These are phyloP conservation scores for Termitomyces eurrhizus DNA, from an alignment of 768 basidiomycete genomes.

Conservation along the genomic window DNA sequence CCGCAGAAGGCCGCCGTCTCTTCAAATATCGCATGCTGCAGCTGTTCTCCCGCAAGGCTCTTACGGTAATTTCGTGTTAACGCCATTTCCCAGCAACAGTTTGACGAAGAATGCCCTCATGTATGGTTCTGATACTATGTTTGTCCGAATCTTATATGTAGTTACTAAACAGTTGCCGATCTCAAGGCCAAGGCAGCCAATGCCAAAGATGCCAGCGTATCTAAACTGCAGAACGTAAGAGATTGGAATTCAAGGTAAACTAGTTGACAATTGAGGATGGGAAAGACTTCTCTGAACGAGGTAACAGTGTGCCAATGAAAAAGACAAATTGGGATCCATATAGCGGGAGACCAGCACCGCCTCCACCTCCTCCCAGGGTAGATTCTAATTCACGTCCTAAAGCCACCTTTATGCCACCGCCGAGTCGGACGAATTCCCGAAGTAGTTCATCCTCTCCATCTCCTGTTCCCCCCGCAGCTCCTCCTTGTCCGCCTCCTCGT, in stretches of 20 bases:
- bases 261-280: background rate
- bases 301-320: conserved; percentile 47
- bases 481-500: conserved; percentile 18
- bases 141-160: conserved; percentile 5
- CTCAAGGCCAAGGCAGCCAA: conserved; percentile 61
- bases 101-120: conserved; percentile 25
- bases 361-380: conserved; percentile 41
- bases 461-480: conserved; percentile 7
- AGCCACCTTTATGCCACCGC: conserved; percentile 19
- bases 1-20: too few species aligned
- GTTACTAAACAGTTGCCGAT: conserved; percentile 48
- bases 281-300: background rate
- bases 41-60: background rate
- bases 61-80: background rate
- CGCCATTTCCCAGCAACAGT: background rate
- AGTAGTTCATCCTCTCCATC: conserved; percentile 17
- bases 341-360: conserved; percentile 47
- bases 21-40: too few species aligned
- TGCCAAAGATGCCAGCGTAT: conserved; percentile 53
- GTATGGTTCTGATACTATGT: conserved; percentile 19
- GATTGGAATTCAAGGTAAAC: conserved; percentile 50
- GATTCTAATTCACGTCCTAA: conserved; percentile 28
- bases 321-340: conserved; percentile 65
- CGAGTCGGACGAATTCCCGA: conserved; percentile 6
- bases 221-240: conserved; percentile 48